Percentiles rank a stretch among this genome's conserved stretches.
Conservation (phyloP, 192 early-diverging fungal species). For the Thoreauomyces humboldtii region DNA sequence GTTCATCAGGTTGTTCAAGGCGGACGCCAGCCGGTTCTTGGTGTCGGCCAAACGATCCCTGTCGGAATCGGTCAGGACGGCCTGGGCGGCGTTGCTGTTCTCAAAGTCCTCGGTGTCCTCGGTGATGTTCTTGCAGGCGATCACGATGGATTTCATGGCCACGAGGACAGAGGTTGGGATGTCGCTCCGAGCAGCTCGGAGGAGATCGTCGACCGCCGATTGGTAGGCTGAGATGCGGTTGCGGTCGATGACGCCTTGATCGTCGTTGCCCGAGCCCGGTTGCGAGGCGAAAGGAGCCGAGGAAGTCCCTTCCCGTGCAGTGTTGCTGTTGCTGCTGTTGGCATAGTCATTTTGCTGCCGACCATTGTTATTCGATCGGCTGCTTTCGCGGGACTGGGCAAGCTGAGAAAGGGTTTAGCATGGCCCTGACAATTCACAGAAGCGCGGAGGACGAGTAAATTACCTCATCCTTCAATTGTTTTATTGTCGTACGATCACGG, state of each 20-base stretch:
- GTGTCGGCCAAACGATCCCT: conserved; percentile 49
- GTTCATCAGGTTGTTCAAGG: conserved; percentile 66
- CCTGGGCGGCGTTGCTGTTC: conserved; percentile 28
- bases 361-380: too few relatives aligned
- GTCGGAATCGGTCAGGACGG: conserved; percentile 33
- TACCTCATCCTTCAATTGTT: conserved; percentile 38
- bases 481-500: conserved; percentile 41
- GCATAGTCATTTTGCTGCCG: too few relatives aligned
- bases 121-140: conserved; percentile 78
- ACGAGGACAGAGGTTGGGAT: conserved; percentile 69
- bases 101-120: conserved; percentile 76
- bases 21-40: conserved; percentile 62
- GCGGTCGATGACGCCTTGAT: conserved; percentile 70
- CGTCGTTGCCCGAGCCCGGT: too few relatives aligned
- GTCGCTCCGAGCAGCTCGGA: conserved; percentile 62
- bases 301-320: too few relatives aligned
- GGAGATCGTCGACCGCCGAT: conserved; percentile 75
- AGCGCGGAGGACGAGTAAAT: too few relatives aligned
- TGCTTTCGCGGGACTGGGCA: too few relatives aligned
- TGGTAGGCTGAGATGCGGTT: conserved; percentile 72
- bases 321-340: too few relatives aligned
- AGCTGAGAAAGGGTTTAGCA: too few relatives aligned
- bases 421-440: too few relatives aligned
- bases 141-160: conserved; percentile 81
- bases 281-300: too few relatives aligned